Conservation (phyloP, 164 flowering plant species). For the Magnolia officinalis region DNA sequence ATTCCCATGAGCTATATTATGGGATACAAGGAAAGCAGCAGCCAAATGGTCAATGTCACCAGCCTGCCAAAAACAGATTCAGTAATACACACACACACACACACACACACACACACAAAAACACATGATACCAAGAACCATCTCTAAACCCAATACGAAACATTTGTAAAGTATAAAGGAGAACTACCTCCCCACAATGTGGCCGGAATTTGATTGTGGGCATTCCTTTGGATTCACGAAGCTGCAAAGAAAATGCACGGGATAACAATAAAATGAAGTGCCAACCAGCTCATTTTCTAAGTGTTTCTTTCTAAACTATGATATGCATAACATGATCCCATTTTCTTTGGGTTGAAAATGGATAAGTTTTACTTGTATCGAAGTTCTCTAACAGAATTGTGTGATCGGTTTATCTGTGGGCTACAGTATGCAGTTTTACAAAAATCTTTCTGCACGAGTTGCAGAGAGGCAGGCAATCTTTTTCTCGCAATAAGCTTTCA, state of each 20-base stretch:
- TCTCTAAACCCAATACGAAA: not conserved
- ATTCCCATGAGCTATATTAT: conserved; percentile 94
- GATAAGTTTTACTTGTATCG: too few species aligned
- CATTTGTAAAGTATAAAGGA: not conserved
- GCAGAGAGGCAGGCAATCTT: too few species aligned
- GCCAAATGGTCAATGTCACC: conserved; percentile 99
- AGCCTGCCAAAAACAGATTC: conserved; percentile 47
- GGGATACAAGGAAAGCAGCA: conserved; percentile 80
- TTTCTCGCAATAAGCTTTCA: too few species aligned
- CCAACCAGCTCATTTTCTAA: not conserved
- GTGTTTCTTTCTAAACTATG: not conserved
- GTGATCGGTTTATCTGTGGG: too few species aligned
- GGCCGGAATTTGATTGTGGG: conserved; percentile 93
- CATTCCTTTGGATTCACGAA: conserved; percentile 96
- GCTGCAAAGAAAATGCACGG: conserved; percentile 30
- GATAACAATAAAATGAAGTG: not conserved
- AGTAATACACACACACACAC: not conserved
- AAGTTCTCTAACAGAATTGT: too few species aligned
- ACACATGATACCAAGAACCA: not conserved
- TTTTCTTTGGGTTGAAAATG: too few species aligned
- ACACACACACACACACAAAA: not conserved
- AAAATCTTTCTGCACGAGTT: too few species aligned
- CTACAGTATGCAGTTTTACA: too few species aligned
- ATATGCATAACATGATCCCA: not conserved
- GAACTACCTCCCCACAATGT: conserved; percentile 86